These are phyloP conservation scores for Grosmannia serpens DNA, from an alignment of 2,329 filamentous ascomycete species.

Conservation along the genomic window DNA sequence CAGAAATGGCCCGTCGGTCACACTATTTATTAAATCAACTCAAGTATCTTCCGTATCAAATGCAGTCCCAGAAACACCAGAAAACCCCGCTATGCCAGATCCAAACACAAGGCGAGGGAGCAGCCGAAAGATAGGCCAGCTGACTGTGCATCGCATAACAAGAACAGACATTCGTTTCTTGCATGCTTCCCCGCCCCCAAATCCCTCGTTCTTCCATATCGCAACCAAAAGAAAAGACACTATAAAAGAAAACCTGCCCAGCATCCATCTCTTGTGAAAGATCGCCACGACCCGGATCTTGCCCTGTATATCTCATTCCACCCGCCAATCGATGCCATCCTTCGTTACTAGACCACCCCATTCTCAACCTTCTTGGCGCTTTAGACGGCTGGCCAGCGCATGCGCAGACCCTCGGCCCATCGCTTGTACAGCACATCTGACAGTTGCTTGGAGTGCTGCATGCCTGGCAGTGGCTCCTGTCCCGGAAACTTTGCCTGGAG, in stretches of 20 bases:
- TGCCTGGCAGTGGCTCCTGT: slow-evolving; percentile 49
- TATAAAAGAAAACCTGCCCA: too few relatives aligned
- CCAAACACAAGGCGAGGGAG: background rate
- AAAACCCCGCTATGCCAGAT: slow-evolving; percentile 3
- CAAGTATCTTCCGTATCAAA: background rate
- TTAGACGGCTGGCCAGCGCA: slow-evolving; percentile 13
- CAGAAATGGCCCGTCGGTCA: too few relatives aligned
- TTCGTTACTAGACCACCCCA: background rate
- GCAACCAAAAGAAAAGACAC: too few relatives aligned
- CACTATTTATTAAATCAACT: background rate
- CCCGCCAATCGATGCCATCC: too few relatives aligned
- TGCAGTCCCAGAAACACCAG: background rate
- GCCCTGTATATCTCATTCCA: too few relatives aligned
- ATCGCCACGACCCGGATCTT: too few relatives aligned
- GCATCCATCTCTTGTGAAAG: too few relatives aligned
- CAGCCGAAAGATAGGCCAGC: background rate
- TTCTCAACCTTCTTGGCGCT: background rate
- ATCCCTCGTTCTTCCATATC: too few relatives aligned
- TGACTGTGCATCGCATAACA: background rate
- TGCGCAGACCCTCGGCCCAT: slow-evolving; percentile 76
- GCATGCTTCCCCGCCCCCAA: too few relatives aligned
- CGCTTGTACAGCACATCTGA: slow-evolving; percentile 83
- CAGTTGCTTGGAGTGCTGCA: slow-evolving; percentile 86
- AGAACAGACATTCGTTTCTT: too few relatives aligned
- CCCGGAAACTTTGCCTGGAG: slow-evolving; percentile 44